Conservation (phyloP, 371 early-diverging fungal species). For the Lichtheimia ramosa region DNA sequence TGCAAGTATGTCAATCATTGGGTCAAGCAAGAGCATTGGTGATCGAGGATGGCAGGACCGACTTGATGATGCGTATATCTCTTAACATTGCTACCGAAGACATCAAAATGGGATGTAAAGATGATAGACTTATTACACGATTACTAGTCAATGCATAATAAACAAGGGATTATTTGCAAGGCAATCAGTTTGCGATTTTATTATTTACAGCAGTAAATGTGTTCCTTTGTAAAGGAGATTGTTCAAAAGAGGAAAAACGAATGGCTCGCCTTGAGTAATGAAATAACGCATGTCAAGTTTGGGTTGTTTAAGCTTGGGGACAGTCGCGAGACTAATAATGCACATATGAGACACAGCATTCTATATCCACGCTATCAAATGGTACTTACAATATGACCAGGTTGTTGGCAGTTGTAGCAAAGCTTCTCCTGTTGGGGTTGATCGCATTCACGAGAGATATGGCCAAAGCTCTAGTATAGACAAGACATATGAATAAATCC, state of each 20-base stretch:
- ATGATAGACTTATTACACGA: constrained; percentile 60
- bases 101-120: constrained; percentile 72
- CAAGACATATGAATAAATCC: not conserved
- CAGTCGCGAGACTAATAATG: constrained; percentile 25
- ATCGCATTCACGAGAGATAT: constrained; percentile 51
- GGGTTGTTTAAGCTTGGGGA: constrained; percentile 17
- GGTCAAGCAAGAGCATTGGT: constrained; percentile 67
- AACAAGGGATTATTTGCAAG: not conserved
- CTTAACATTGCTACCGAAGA: constrained; percentile 74
- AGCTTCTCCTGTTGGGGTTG: constrained; percentile 42
- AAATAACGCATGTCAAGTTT: not conserved
- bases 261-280: no score
- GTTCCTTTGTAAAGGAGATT: no score
- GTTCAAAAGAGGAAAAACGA: no score
- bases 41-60: constrained; percentile 70
- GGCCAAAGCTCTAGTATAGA: constrained; percentile 35
- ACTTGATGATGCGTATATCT: constrained; percentile 68
- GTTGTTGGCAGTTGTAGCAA: constrained; percentile 69
- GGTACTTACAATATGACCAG: constrained; percentile 52
- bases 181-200: no score
- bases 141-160: constrained; percentile 23
- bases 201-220: no score
- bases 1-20: constrained; percentile 68
- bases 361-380: not conserved
- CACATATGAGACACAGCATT: not conserved